These are phyloP conservation scores for Jamesozyma rosinii DNA, from an alignment of 805 yeast species.

Conservation along the genomic window DNA sequence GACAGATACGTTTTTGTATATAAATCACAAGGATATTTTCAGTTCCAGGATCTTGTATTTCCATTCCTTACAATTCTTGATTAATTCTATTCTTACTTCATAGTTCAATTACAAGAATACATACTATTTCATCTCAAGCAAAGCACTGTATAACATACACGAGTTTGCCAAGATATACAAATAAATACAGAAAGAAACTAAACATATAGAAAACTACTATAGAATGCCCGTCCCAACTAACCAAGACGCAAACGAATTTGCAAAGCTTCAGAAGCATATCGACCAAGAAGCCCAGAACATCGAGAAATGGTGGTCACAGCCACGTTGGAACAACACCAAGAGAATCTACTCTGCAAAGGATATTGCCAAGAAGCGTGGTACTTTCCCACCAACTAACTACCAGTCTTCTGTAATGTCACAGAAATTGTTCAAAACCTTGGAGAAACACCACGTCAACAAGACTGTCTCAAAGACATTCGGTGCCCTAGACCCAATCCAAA, in stretches of 20 bases:
- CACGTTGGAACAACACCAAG: conserved; percentile 84
- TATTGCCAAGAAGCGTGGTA: conserved; percentile 81
- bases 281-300: conserved; percentile 55
- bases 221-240: conserved; percentile 5
- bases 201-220: background rate
- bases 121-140: no score
- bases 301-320: conserved; percentile 84
- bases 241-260: conserved; percentile 5
- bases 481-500: conserved; percentile 92
- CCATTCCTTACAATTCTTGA: no score
- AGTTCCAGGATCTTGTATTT: no score
- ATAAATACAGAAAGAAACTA: background rate
- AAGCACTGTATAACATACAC: no score
- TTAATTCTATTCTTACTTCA: no score
- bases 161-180: background rate
- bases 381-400: conserved; percentile 53
- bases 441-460: conserved; percentile 52
- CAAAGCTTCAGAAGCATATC: conserved; percentile 13
- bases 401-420: conserved; percentile 75
- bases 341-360: conserved; percentile 84
- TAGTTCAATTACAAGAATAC: background rate
- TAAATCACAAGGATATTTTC: no score
- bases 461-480: conserved; percentile 87
- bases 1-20: no score
- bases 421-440: conserved; percentile 62